phyloP scores from a whole-genome alignment of 495 filamentous ascomycete genomes.

The Aspergillus ellipticus region DNA sequence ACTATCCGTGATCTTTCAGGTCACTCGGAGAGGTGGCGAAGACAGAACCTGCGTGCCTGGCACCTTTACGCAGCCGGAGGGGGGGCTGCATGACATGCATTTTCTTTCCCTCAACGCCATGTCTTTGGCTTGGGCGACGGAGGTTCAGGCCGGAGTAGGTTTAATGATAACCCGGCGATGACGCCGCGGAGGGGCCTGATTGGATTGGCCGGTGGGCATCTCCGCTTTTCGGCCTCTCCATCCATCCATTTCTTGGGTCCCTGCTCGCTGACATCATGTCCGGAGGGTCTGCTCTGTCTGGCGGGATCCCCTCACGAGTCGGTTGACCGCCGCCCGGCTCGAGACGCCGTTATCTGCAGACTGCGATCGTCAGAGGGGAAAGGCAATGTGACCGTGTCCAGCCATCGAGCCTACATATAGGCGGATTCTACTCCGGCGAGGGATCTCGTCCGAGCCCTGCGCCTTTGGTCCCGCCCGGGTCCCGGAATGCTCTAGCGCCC shows the following conservation, averaged over 20 bases:
- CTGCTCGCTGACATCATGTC: constrained; percentile 16
- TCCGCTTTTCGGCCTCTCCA: constrained; percentile 11
- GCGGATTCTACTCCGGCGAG: too few species aligned
- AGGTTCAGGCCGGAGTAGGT: constrained; percentile 1
- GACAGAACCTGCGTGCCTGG: constrained; percentile 3
- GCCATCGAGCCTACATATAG: too few species aligned
- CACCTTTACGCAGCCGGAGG: constrained; percentile 10
- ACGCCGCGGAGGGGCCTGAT: constrained; percentile 1
- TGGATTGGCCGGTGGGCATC: constrained; percentile 10
- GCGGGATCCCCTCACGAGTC: too few species aligned
- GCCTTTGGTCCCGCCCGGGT: background rate
- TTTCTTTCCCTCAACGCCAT: constrained; percentile 1
- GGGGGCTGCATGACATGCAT: constrained; percentile 14
- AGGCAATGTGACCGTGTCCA: too few species aligned
- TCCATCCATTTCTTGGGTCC: background rate
- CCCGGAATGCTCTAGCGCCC: background rate
- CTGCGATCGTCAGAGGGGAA: too few species aligned
- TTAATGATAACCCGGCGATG: constrained; percentile 5
- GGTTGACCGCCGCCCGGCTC: too few species aligned
- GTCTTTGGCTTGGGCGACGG: background rate
- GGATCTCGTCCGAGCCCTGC: background rate
- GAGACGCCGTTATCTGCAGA: too few species aligned
- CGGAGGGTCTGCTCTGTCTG: background rate
- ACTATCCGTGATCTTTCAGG: too few species aligned
- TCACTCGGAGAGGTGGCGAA: background rate